A percentile compares a stretch with the other conserved stretches of the same genome.
Evolutionary conservation across 805 yeast species (phyloP).

Genomic region (Lachancea sp.): DNA sequence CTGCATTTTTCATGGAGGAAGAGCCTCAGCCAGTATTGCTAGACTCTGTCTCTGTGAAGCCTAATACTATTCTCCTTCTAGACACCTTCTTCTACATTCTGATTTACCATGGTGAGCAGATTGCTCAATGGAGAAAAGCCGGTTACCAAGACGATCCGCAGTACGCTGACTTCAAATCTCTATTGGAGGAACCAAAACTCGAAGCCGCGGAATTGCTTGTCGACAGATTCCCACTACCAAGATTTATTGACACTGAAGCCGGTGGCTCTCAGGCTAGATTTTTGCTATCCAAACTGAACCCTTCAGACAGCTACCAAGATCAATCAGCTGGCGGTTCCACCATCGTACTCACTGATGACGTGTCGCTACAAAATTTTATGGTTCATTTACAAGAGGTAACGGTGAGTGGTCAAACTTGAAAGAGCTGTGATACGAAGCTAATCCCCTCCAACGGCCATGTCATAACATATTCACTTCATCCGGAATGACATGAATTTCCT

Average conservation of each 20-base stretch:
- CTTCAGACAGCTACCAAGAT: slow-evolving; percentile 74
- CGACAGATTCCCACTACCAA: slow-evolving; percentile 95
- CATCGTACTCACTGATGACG: slow-evolving; percentile 94
- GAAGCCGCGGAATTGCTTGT: slow-evolving; percentile 90
- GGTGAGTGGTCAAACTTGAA: slow-evolving; percentile 44
- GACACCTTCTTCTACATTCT: slow-evolving; percentile 97
- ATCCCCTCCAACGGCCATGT: not conserved
- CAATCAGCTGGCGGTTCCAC: slow-evolving; percentile 49
- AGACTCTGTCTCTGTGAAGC: slow-evolving; percentile 87
- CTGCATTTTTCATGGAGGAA: slow-evolving; percentile 73
- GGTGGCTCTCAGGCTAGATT: slow-evolving; percentile 99
- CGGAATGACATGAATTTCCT: not conserved
- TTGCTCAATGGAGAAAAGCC: slow-evolving; percentile 93
- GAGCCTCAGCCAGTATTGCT: slow-evolving; percentile 88
- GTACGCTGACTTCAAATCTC: slow-evolving; percentile 77
- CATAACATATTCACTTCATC: slow-evolving; percentile 1
- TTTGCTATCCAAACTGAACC: slow-evolving; percentile 89
- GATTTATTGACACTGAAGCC: slow-evolving; percentile 95
- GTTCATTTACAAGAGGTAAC: slow-evolving; percentile 87
- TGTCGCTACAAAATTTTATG: slow-evolving; percentile 91
- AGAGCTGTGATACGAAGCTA: not conserved
- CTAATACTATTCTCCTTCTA: slow-evolving; percentile 76
- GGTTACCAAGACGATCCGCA: slow-evolving; percentile 91
- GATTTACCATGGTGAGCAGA: slow-evolving; percentile 89
- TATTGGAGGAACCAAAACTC: slow-evolving; percentile 80